phyloP scores from a whole-genome alignment of 2,329 filamentous ascomycete species.

The Hypoxylon sp. region DNA sequence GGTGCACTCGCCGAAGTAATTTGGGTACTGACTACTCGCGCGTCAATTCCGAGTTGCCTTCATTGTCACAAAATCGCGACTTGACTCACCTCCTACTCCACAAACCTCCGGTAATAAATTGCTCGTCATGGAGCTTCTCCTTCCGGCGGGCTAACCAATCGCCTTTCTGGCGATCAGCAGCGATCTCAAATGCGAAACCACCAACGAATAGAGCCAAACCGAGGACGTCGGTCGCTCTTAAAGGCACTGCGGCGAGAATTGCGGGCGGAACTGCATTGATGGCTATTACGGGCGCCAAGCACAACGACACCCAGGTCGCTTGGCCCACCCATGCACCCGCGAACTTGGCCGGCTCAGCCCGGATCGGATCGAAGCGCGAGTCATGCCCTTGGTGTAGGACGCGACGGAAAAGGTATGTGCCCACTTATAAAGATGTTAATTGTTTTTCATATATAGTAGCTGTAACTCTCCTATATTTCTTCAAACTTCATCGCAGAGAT shows the following conservation, averaged over 20 bases:
- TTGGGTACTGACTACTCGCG: slow-evolving; percentile 68
- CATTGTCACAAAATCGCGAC: neutral
- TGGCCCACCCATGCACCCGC: slow-evolving; percentile 65
- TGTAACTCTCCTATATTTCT: neutral
- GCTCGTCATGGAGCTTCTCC: slow-evolving; percentile 76
- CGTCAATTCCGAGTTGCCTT: slow-evolving; percentile 5
- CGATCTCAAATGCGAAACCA: slow-evolving; percentile 73
- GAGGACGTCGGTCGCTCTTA: slow-evolving; percentile 68
- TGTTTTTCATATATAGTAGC: neutral
- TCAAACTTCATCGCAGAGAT: neutral
- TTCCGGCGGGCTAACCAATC: slow-evolving; percentile 73
- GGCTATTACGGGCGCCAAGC: slow-evolving; percentile 74
- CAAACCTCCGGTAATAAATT: slow-evolving; percentile 74
- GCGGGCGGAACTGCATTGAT: slow-evolving; percentile 73
- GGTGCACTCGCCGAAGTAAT: slow-evolving; percentile 80
- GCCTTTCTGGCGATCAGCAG: slow-evolving; percentile 75
- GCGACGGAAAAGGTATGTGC: slow-evolving; percentile 74
- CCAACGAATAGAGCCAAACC: slow-evolving; percentile 71
- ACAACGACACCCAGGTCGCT: slow-evolving; percentile 78
- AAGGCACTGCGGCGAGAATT: slow-evolving; percentile 65
- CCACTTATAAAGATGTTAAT: slow-evolving; percentile 62
- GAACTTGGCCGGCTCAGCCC: slow-evolving; percentile 57
- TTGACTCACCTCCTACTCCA: slow-evolving; percentile 68
- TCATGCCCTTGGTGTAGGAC: slow-evolving; percentile 73
- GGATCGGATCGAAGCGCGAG: slow-evolving; percentile 63